Base-by-base conservation (phyloP, 805 yeast species). In the Metschnikowia lachancei region DNA sequence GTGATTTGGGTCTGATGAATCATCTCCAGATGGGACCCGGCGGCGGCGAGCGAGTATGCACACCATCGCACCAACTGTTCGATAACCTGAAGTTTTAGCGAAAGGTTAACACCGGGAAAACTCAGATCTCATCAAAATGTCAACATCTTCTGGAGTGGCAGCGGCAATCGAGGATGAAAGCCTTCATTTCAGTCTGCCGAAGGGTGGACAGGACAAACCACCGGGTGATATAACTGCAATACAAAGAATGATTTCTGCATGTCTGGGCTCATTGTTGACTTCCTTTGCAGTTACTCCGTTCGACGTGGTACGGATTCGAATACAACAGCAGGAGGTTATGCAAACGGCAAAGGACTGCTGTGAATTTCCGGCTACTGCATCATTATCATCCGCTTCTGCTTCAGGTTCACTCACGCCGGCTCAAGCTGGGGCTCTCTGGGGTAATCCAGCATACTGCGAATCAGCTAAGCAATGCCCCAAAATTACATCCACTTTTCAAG, bases 181-280 rank as follows among this genome's bases (percentile, higher is more conserved):
- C 12, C 51, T 55, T 12, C 55, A 48, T 11, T 39, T 54, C 24
- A 46, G 47, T 18, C 41, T 31, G 34, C 42, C 37, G 17, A 38
- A 34, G 30, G 16, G 10, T 24, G 38, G 22, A 22, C 26, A 26
- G 33, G 37, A 14, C 11, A 35, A 19, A 29, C 40, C 45, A 14
- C 14, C 46, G 13, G 50, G 54, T 11, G 72, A 70, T 14, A 76
- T 80, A 47, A 68, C 82, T 5, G 55, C 80, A 20, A 53, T 67
- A 3, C 88, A 87, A 57, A 64, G 90, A 41, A 85, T 87, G 91
- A 63, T 83, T 29, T 83, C 91, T 56, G 94, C 95, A 0, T 82
- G 89, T 55, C 72, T 81, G 38, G 95, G 95, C 0, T 83, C 92
- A 0, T 57, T 87, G 6, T 56, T 86, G 17, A 87, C 92, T 2